Evolutionary conservation across 1,284 basidiomycete species (phyloP).

Genomic region (Heimioporus retisporus): DNA sequence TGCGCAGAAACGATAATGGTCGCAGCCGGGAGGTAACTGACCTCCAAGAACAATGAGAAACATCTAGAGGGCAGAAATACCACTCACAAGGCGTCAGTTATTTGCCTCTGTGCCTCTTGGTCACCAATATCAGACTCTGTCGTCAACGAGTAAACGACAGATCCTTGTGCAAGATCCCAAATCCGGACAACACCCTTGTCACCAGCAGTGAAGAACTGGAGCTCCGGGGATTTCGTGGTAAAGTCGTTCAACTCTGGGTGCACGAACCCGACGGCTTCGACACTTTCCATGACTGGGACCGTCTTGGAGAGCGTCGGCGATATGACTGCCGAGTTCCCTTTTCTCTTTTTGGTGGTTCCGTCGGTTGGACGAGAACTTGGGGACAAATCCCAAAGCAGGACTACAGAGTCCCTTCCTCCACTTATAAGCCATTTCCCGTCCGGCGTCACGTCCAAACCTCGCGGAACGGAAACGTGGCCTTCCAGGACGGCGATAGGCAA

Average conservation of each 20-base stretch:
- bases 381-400: slow-evolving; percentile 84
- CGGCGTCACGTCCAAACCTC: slow-evolving; percentile 85
- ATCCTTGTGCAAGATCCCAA: slow-evolving; percentile 83
- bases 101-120: slow-evolving; percentile 83
- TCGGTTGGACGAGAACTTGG: slow-evolving; percentile 19
- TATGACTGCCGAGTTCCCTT: slow-evolving; percentile 55
- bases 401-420: slow-evolving; percentile 92
- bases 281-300: slow-evolving; percentile 87
- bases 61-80: slow-evolving; percentile 21
- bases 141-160: slow-evolving; percentile 71
- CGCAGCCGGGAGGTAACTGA: slow-evolving; percentile 73
- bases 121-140: slow-evolving; percentile 62
- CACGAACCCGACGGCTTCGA: slow-evolving; percentile 87
- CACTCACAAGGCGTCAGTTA: slow-evolving; percentile 76
- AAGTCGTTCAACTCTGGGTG: slow-evolving; percentile 59
- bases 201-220: slow-evolving; percentile 89
- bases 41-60: slow-evolving; percentile 32
- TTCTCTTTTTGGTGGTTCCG: slow-evolving; percentile 57
- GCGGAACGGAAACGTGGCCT: slow-evolving; percentile 92
- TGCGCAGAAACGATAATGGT: slow-evolving; percentile 90
- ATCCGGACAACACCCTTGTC: slow-evolving; percentile 87
- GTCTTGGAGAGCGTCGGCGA: slow-evolving; percentile 81
- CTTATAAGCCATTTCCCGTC: slow-evolving; percentile 92
- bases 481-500: slow-evolving; percentile 87
- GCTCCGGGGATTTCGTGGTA: slow-evolving; percentile 51